Evolutionary conservation across 1,284 basidiomycete species (phyloP), one percentile per base, ranked within the genome.

Genomic region (Ceratobasidium sp.): DNA sequence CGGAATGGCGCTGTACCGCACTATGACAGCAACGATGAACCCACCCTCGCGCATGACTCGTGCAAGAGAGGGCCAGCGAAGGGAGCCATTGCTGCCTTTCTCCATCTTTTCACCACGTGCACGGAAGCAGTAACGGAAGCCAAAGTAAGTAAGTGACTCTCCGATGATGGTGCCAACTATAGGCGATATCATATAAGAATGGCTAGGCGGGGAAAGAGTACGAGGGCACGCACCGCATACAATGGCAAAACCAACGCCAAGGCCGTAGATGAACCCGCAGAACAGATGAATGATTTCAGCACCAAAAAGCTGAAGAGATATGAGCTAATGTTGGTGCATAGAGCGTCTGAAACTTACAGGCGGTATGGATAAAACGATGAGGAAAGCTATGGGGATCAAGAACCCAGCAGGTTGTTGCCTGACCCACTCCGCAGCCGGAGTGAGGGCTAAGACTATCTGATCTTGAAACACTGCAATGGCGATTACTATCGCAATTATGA

Each of bases 31-130:
- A 8, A 65, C 73, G 60, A 60, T 57, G 38, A 75, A 75, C 16
- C 73, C 73, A 41, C 73, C 73, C 35, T 75, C 73, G 30, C 73
- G 73, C n/a, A 75, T 75, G 20, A 75, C 73, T 12, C 73, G 73
- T 23, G 73, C 73, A 5, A 75, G 62, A 1, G 73, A 60, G 3
- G 48, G 50, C 27, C 27, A 75, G n/a, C 60, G 73, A 65, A 33
- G 62, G 5, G 73, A 64, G 5, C 73, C 73, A 64, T 35, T 44
- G 7, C 52, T 48, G 20, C 62, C 73, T 18, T 30, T 27, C 50
- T 75, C 73, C 33, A 75, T 46, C 27, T 75, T 75, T 20, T 75
- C 60, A 14, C 62, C 62, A 30, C 73, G 73, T 5, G 73, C 65
- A 33, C 73, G 73, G 20, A 75, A 60, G 23, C 60, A 55, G 38